A percentile compares a stretch with the other conserved stretches of the same genome.
Evolutionary conservation across 2,329 filamentous ascomycete species (phyloP).

Genomic region (Fusarium miscanthi): DNA sequence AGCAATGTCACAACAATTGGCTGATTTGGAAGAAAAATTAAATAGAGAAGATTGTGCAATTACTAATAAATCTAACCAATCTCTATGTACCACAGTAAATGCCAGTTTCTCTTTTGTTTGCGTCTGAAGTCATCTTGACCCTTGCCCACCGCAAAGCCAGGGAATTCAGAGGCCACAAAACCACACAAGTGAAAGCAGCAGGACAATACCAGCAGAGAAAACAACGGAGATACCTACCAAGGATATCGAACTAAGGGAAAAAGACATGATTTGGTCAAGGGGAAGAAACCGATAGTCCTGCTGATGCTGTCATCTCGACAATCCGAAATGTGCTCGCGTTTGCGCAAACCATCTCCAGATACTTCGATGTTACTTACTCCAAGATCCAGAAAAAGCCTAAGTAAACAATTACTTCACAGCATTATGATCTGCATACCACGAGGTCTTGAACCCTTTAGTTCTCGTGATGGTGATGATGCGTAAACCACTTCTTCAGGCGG

Average conservation of each 20-base stretch:
- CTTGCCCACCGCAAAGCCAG: rapidly evolving
- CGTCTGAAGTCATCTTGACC: no score
- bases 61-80: rapidly evolving
- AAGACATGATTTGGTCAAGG: rapidly evolving
- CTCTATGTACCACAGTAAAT: rapidly evolving
- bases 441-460: rapidly evolving
- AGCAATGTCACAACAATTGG: rapidly evolving
- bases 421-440: rapidly evolving
- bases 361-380: background rate
- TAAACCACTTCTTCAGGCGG: background rate
- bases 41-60: rapidly evolving
- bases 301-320: background rate
- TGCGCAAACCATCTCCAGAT: rapidly evolving
- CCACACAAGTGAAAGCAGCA: rapidly evolving
- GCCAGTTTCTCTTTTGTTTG: rapidly evolving
- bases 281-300: rapidly evolving
- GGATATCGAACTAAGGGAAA: rapidly evolving
- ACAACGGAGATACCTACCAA: no score
- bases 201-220: rapidly evolving
- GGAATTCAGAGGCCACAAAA: background rate
- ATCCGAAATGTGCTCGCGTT: background rate
- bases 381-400: rapidly evolving
- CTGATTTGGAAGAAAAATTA: background rate
- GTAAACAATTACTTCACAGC: rapidly evolving
- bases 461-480: rapidly evolving